phyloP scores from a whole-genome alignment of 1,284 basidiomycete genomes.

The Cutaneotrichosporon sp. region DNA sequence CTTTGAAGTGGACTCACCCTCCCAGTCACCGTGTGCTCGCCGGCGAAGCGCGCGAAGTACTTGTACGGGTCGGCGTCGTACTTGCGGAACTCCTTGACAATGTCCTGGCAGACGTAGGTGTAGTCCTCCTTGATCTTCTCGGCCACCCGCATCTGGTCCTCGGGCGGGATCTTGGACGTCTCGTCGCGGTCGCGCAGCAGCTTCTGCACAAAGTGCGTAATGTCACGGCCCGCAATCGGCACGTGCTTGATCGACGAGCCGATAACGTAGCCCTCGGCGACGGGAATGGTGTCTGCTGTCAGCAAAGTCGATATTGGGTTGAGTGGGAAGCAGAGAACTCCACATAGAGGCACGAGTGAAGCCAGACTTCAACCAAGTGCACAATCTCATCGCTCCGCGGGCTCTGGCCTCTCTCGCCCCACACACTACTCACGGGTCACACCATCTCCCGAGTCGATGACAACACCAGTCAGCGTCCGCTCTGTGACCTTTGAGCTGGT shows the following conservation, averaged over 20 bases:
- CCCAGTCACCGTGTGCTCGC: slow-evolving; percentile 87
- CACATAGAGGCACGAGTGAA: too few species aligned
- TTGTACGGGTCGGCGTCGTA: slow-evolving; percentile 96
- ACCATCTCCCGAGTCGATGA: slow-evolving; percentile 98
- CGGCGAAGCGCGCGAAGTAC: slow-evolving; percentile 90
- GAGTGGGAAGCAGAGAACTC: too few species aligned
- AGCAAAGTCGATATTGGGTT: too few species aligned
- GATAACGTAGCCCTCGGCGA: slow-evolving; percentile 94
- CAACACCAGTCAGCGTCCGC: slow-evolving; percentile 91
- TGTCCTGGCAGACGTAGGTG: slow-evolving; percentile 98
- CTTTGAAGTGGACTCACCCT: slow-evolving; percentile 60
- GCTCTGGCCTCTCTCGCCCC: too few species aligned
- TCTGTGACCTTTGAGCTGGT: slow-evolving; percentile 86
- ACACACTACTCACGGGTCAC: slow-evolving; percentile 63
- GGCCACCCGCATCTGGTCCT: slow-evolving; percentile 88
- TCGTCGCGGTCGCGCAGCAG: slow-evolving; percentile 94
- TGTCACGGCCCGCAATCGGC: slow-evolving; percentile 95
- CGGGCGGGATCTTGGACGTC: slow-evolving; percentile 82
- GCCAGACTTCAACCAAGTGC: too few species aligned
- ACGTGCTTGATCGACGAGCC: slow-evolving; percentile 99
- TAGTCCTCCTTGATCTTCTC: slow-evolving; percentile 97
- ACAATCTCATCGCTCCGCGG: too few species aligned
- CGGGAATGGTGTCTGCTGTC: slow-evolving; percentile 47
- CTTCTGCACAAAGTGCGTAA: slow-evolving; percentile 95
- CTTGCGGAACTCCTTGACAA: slow-evolving; percentile 97